Percentiles rank a stretch among this genome's conserved stretches.
phyloP scores from a whole-genome alignment of 1,284 basidiomycete genomes.

The Papiliotrema terrestris region DNA sequence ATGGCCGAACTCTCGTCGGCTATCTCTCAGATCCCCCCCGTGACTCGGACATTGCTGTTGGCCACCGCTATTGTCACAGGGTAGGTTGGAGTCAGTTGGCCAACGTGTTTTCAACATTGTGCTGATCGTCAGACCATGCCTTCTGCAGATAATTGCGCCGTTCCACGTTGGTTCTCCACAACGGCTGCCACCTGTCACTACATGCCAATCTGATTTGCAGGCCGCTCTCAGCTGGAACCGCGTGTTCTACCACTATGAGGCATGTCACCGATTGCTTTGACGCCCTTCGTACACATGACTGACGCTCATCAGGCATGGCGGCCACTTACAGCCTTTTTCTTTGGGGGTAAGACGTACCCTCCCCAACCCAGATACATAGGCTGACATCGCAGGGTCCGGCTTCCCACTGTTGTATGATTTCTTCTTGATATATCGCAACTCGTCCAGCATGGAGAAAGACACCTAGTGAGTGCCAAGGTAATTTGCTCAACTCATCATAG shows the following conservation, averaged over 20 bases:
- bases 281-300: too few relatives aligned
- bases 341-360: slow-evolving; percentile 28
- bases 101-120: background rate
- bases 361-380: background rate
- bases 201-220: slow-evolving; percentile 6
- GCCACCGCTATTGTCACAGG: slow-evolving; percentile 22
- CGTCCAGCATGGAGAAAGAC: slow-evolving; percentile 37
- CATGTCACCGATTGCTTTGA: too few relatives aligned
- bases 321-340: slow-evolving; percentile 41
- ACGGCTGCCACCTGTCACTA: background rate
- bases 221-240: slow-evolving; percentile 25
- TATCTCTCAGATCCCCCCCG: slow-evolving; percentile 26
- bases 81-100: too few relatives aligned
- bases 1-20: slow-evolving; percentile 29
- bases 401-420: slow-evolving; percentile 43
- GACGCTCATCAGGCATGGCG: slow-evolving; percentile 42
- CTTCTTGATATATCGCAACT: slow-evolving; percentile 46
- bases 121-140: slow-evolving; percentile 24
- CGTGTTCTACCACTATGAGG: slow-evolving; percentile 19
- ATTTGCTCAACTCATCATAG: slow-evolving; percentile 11
- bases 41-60: slow-evolving; percentile 26
- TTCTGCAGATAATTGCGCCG: slow-evolving; percentile 24
- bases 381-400: slow-evolving; percentile 20
- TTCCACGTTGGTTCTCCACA: slow-evolving; percentile 12
- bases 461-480: slow-evolving; percentile 27